These are phyloP conservation scores for Candida pini DNA, from an alignment of 805 yeast species.

Conservation along the genomic window DNA sequence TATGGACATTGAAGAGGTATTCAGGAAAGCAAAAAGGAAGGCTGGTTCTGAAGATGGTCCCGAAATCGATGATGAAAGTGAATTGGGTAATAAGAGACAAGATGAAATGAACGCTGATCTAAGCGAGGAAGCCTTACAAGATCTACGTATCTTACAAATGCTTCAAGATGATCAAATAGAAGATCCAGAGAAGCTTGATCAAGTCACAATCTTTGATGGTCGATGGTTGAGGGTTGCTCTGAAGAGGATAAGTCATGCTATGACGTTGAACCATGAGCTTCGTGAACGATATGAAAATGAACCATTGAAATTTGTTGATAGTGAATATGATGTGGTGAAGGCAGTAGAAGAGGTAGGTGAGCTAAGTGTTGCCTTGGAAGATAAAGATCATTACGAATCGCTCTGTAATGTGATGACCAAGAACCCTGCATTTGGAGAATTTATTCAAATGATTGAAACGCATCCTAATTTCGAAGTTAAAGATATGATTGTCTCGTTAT, in stretches of 20 bases:
- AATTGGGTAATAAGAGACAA: no score
- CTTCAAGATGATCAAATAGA: not conserved
- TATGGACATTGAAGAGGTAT: conserved; percentile 2
- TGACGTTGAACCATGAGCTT: conserved; percentile 7
- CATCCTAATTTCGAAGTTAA: conserved; percentile 15
- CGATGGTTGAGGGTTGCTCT: conserved; percentile 10
- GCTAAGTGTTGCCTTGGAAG: conserved; percentile 11
- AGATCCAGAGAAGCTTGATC: not conserved
- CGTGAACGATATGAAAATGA: conserved; percentile 6
- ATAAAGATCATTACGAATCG: conserved; percentile 7
- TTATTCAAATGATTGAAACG: conserved; percentile 8
- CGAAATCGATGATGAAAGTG: not conserved
- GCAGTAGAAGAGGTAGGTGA: conserved; percentile 15
- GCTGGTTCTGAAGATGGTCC: not conserved
- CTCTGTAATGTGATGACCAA: conserved; percentile 5
- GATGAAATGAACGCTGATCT: no score
- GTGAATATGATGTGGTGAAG: conserved; percentile 16
- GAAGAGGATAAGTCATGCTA: conserved; percentile 4
- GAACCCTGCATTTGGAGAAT: conserved; percentile 6
- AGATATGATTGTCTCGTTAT: conserved; percentile 8
- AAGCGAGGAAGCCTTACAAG: no score
- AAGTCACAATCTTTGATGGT: conserved; percentile 4
- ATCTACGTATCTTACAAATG: not conserved
- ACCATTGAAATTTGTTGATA: conserved; percentile 13
- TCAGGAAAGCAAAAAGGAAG: not conserved